Base-by-base conservation (phyloP, 495 filamentous ascomycete genomes). In the Hypomontagnella submonticulosa region DNA sequence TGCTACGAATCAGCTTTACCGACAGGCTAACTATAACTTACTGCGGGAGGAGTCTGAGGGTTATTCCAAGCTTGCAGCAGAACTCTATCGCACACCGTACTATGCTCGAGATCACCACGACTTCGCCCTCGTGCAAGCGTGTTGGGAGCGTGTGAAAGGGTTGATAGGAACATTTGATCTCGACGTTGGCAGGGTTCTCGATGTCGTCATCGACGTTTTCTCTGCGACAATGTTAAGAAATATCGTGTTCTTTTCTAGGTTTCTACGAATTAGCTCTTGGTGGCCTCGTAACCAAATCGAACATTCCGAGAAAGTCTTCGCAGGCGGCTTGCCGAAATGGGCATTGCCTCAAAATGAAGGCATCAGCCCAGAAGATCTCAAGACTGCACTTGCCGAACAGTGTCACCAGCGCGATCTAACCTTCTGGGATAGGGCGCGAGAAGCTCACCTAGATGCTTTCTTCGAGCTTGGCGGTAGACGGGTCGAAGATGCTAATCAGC, bases 11-110 rank as follows among this genome's bases (percentile, higher is more conserved):
- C 77, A 94, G 13, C 85, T 98, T 2, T 99, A 99, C 70, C 89
- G 92, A 43, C 96, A 98, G 73, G 91, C 92, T 0, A 97, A 96
- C 72, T 97, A 97, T 79, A 99, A 99, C 69, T 80, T 99, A 2
- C 80, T 99, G 13, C 86, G 96, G 30, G 96, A 99, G 80, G 96
- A 99, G 76, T 90, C 92, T 0, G 96, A 99, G 76, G 96, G 96
- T 30, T 99, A 93, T 70, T 84, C 86, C 8, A 97, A 97, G 75
- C 83, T 97, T 15, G 79, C 93, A 8, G 95, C 92, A 0, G 92
- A 97, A 72, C 87, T 95, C 30, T 96, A 94, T 70, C 92, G 90
- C 5, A 92, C 90, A 0, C 89, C 86, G 66, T 69, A 69, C 44
- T 64, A 73, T 16, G 67, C 89, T 86, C 71, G 67, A 41, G 69